A percentile compares a stretch with the other conserved stretches of the same genome.
Conservation (phyloP, 1,139 yeast genomes). For the Yamadazyma dendronema region DNA sequence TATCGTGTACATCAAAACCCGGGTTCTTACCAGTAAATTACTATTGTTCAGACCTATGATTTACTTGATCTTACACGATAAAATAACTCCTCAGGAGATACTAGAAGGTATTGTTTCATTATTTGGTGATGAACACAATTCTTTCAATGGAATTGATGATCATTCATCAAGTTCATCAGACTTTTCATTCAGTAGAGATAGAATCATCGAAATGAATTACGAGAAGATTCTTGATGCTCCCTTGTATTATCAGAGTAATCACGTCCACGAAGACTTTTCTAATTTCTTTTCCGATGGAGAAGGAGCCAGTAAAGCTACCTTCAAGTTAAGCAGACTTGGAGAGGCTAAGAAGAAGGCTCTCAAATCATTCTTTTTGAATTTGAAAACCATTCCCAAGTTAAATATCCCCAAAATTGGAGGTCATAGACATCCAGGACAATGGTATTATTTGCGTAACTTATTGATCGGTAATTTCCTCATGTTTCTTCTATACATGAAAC, state of each 20-base stretch:
- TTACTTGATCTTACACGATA: slow-evolving; percentile 34
- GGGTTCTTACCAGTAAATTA: slow-evolving; percentile 35
- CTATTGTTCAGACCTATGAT: slow-evolving; percentile 35
- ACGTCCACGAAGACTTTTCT: slow-evolving; percentile 36
- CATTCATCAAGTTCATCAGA: slow-evolving; percentile 10
- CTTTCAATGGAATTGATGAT: slow-evolving; percentile 5
- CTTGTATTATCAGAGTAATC: slow-evolving; percentile 24
- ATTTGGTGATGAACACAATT: slow-evolving; percentile 10
- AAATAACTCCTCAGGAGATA: slow-evolving; percentile 24
- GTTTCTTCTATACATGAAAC: slow-evolving; percentile 35
- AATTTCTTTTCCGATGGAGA: slow-evolving; percentile 22
- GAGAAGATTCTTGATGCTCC: slow-evolving; percentile 31
- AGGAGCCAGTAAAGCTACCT: slow-evolving; percentile 5
- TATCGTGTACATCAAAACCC: slow-evolving; percentile 40
- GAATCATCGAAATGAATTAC: slow-evolving; percentile 22
- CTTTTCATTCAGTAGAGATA: slow-evolving; percentile 9
- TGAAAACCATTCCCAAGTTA: slow-evolving; percentile 32
- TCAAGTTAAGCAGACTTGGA: slow-evolving; percentile 16
- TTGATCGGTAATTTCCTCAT: slow-evolving; percentile 40
- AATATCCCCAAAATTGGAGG: slow-evolving; percentile 37
- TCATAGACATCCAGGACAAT: slow-evolving; percentile 44
- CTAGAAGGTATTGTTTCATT: slow-evolving; percentile 26
- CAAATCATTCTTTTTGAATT: slow-evolving; percentile 24
- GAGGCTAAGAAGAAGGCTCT: slow-evolving; percentile 24
- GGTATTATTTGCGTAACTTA: slow-evolving; percentile 41